Evolutionary conservation across 73 alveolate species (phyloP).

Genomic region (Paramecium pentaurelia): DNA sequence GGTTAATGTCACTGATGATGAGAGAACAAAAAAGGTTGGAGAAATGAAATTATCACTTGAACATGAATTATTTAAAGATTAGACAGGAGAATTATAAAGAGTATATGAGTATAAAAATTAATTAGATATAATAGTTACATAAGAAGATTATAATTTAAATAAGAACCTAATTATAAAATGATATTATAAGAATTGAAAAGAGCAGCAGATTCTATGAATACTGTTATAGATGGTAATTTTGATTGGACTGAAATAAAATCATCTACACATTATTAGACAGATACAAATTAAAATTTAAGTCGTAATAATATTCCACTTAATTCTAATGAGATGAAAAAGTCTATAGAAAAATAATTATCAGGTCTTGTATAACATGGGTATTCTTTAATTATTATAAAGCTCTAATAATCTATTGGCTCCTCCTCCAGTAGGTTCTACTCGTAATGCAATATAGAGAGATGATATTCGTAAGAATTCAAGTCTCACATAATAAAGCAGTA

Average conservation of each 20-base stretch:
- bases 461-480: slow-evolving; percentile 9
- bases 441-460: not conserved
- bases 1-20: slow-evolving; percentile 58
- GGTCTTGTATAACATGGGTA: not conserved
- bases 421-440: not conserved
- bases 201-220: slow-evolving; percentile 46
- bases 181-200: slow-evolving; percentile 51
- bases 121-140: slow-evolving; percentile 49
- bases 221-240: slow-evolving; percentile 62
- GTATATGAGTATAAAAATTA: slow-evolving; percentile 53
- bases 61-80: slow-evolving; percentile 49
- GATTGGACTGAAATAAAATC: slow-evolving; percentile 64
- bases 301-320: not conserved
- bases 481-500: not conserved
- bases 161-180: slow-evolving; percentile 67
- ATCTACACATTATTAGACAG: slow-evolving; percentile 35
- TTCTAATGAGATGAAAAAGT: slow-evolving; percentile 44
- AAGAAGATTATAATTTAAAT: slow-evolving; percentile 57
- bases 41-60: slow-evolving; percentile 50
- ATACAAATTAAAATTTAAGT: not conserved
- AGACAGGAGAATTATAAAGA: slow-evolving; percentile 51
- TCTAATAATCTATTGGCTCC: slow-evolving; percentile 19
- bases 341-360: slow-evolving; percentile 34
- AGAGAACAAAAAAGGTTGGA: slow-evolving; percentile 50
- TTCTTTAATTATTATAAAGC: not conserved